These are phyloP conservation scores for Cocos nucifera DNA, from an alignment of 176 grass and related monocot genomes.

Conservation along the genomic window DNA sequence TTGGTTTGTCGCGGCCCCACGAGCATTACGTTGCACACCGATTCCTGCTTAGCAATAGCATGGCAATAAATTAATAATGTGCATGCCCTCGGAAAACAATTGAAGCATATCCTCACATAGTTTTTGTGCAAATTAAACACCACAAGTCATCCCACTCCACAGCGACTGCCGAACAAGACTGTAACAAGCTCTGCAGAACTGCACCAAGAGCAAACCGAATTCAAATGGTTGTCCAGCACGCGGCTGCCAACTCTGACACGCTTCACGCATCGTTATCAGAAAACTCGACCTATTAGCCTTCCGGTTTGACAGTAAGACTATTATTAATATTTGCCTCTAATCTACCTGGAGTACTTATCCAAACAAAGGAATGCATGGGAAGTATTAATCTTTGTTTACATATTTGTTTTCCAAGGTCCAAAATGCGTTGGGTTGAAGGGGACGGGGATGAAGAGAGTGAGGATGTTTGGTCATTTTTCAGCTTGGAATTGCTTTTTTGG, in stretches of 20 bases:
- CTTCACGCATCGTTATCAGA: background rate
- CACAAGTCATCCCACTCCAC: no score
- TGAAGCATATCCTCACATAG: no score
- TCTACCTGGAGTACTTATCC: background rate
- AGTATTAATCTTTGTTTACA: no score
- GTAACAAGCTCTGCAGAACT: no score
- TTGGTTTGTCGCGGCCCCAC: background rate
- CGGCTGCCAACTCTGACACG: background rate
- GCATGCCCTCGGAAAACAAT: background rate
- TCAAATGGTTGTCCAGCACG: no score
- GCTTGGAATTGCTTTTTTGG: background rate
- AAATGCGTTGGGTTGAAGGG: background rate
- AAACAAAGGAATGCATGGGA: background rate
- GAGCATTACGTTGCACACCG: no score
- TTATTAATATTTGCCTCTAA: no score
- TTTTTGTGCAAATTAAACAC: no score
- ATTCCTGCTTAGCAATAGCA: background rate
- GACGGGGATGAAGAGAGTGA: background rate
- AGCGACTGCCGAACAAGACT: no score
- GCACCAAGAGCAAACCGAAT: no score
- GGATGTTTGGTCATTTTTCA: conserved; percentile 1
- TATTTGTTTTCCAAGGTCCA: background rate
- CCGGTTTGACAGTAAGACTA: background rate
- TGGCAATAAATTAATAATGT: background rate
- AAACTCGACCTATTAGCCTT: background rate